Base-by-base conservation (phyloP, 805 yeast species). In the Teunomyces lycoperdinae region DNA sequence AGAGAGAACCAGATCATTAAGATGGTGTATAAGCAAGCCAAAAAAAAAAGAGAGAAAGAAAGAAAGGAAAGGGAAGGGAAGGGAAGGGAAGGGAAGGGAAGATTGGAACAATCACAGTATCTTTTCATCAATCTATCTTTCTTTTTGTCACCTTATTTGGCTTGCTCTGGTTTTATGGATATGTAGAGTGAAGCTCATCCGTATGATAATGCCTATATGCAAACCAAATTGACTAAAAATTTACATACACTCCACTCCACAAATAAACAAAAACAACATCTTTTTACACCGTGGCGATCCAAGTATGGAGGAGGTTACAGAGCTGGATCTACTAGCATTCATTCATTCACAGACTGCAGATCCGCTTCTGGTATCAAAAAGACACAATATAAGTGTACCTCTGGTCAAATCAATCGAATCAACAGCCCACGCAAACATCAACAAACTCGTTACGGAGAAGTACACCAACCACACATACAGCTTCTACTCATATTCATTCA, bases 401-500 rank as follows among this genome's bases (percentile, higher is more conserved):
- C 49, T 39, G 27, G 39, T 41, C 11, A 51, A 50, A 31, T 28
- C 39, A 14, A 42, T 55, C 17, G 53, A 53, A 30, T n/a, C 41
- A 9, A 24, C 43, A 9, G 51, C 55, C 33, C 32, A 34, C 13
- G 14, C 38, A n/a, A 34, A 32, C 33, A 50, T 52, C 14, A 39
- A 47, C 16, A 13, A 14, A 17, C 31, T 29, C 30, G 31, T 53
- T 8, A 30, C 29, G 8, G 35, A 39, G 17, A 38, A 32, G 11
- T 17, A 13, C 11, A 33, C n/a, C 27, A 17, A 29, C 16, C 38
- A 41, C 29, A 42, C 44, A 20, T 53, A 50, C 11, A 34, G 44
- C 6, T 14, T 47, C 17, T 38, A 38, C 9, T 48, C 53, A 10
- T 47, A 56, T n/a, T 50, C 53, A 14, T 58, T 62, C 49, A 54